Conservation (phyloP, 2,329 filamentous ascomycete genomes). For the Fusarium avenaceum region DNA sequence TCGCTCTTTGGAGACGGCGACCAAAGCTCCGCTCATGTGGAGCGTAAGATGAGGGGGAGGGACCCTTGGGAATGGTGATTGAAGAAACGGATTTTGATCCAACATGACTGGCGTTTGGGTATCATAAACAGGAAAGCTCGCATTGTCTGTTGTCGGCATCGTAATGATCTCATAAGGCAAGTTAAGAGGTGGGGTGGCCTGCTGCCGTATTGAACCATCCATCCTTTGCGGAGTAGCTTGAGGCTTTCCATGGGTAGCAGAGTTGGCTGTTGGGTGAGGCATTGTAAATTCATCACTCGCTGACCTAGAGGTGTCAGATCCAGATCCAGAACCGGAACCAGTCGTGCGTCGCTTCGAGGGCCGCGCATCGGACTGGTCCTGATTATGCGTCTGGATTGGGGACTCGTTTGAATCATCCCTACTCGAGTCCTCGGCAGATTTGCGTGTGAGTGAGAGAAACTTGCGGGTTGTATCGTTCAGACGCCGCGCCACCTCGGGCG, state of each 20-base stretch:
- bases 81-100: conserved; percentile 25
- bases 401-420: conserved; percentile 20
- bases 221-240: conserved; percentile 27
- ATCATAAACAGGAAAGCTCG: conserved; percentile 63
- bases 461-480: conserved; percentile 69
- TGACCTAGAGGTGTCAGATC: conserved; percentile 20
- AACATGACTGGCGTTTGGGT: conserved; percentile 38
- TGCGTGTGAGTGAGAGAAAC: conserved; percentile 69
- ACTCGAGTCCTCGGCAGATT: conserved; percentile 54
- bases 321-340: conserved; percentile 12
- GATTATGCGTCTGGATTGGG: not conserved
- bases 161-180: conserved; percentile 64
- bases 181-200: conserved; percentile 36
- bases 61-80: conserved; percentile 54
- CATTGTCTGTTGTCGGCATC: conserved; percentile 65
- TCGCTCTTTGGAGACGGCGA: conserved; percentile 75
- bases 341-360: conserved; percentile 16
- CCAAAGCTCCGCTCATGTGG: conserved; percentile 77
- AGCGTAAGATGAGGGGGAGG: conserved; percentile 67
- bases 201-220: conserved; percentile 28
- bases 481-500: conserved; percentile 69
- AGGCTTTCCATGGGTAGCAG: conserved; percentile 6
- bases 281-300: conserved; percentile 8
- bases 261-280: not conserved
- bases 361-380: not conserved